phyloP scores from a whole-genome alignment of 331 rosid genomes.

The Malus hybrid region DNA sequence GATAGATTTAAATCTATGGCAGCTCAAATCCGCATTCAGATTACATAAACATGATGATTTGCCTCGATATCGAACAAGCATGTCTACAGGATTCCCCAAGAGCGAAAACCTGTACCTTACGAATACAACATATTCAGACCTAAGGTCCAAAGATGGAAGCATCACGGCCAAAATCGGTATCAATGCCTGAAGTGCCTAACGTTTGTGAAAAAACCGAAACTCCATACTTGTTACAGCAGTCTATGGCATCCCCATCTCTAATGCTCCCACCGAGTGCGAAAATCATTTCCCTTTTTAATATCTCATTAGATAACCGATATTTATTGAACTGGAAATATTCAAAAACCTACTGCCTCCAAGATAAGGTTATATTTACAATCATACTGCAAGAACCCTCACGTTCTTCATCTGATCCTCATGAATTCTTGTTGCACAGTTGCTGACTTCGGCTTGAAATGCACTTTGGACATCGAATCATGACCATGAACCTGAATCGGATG shows the following conservation, averaged over 20 bases:
- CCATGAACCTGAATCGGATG: not conserved
- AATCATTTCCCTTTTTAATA: no score
- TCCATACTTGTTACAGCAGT: slow-evolving; percentile 84
- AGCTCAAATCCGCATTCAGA: no score
- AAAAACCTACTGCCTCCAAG: not conserved
- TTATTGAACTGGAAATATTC: no score
- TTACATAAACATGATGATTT: no score
- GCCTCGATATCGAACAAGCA: no score
- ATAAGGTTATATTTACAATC: not conserved
- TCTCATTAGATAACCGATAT: no score
- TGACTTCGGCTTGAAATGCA: not conserved
- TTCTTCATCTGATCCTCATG: not conserved
- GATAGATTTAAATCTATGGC: no score
- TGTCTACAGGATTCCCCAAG: no score
- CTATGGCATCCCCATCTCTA: slow-evolving; percentile 77
- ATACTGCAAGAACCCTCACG: not conserved
- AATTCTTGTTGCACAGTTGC: not conserved
- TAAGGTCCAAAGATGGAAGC: not conserved
- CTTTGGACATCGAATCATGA: not conserved
- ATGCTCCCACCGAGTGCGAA: slow-evolving; percentile 56
- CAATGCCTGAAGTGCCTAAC: slow-evolving; percentile 91
- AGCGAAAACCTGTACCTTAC: no score
- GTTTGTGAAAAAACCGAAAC: slow-evolving; percentile 76
- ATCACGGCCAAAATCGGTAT: not conserved
- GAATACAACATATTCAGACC: not conserved